Conservation (phyloP, 345 rosid species). For the Eucalyptus grandis region DNA sequence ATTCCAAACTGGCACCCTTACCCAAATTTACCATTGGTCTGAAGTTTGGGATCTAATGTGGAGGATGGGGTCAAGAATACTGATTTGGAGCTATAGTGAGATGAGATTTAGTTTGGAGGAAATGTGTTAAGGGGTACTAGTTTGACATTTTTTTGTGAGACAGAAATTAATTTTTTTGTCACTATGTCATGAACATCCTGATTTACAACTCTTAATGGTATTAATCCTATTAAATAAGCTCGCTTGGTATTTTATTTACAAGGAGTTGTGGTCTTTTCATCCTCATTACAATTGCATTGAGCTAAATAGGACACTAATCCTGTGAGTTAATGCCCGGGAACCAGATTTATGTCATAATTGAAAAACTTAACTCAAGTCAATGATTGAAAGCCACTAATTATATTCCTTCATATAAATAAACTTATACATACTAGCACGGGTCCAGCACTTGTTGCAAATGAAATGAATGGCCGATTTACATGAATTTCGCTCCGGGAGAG, state of each 20-base stretch:
- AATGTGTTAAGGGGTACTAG: neutral
- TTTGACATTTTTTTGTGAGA: no score
- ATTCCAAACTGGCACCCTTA: neutral
- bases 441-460: neutral
- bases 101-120: neutral
- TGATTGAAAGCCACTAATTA: neutral
- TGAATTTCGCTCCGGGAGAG: neutral
- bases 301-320: neutral
- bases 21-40: no score
- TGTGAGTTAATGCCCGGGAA: neutral
- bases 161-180: no score
- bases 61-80: neutral
- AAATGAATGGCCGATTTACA: neutral
- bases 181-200: neutral
- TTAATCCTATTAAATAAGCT: no score
- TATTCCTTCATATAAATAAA: neutral
- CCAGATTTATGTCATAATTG: neutral
- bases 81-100: neutral
- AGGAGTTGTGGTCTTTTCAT: neutral
- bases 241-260: neutral
- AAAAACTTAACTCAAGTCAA: neutral
- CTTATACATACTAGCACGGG: neutral
- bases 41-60: neutral
- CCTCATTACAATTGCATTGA: neutral
- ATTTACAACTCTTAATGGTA: neutral